Evolutionary conservation across 2,329 filamentous ascomycete genomes (phyloP), one percentile per base, ranked within the genome.

Genomic region (Paecilomyces sp.): DNA sequence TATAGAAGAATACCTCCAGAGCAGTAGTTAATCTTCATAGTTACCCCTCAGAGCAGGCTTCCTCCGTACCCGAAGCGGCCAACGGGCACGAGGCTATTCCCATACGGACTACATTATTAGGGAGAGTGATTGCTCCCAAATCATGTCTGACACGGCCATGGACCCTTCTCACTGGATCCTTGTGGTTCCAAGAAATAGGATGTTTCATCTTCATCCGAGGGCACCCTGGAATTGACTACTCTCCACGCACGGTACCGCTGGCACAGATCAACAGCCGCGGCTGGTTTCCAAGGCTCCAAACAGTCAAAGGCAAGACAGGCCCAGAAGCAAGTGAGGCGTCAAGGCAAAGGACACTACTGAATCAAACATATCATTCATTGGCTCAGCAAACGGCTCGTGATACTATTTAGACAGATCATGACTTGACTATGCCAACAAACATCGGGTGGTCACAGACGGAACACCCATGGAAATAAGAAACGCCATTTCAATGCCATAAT

Each of bases 401-500:
- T 25, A 53, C 51, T 53, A 53, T 53, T 8, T 25, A 53, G 51
- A 53, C 51, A 53, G 51, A 53, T 53, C 51, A 53, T 53, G 51
- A 53, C 51, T 53, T 53, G 51, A 53, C 51, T 53, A 53, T 53
- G 51, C 51, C 51, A 53, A 53, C 51, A 53, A 53, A 53, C 51
- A 30, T 53, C 51, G 22, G n/a, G 51, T 24, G 25, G 51, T 30
- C 51, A 51, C 41, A 54, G 56, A 41, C 47, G 18, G 53, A 36
- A 36, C 13, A 57, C 24, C 53, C 54, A 51, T 31, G 51, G 53
- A 57, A 50, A 25, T 58, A 41, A 56, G 55, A 64, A 64, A 61
- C 58, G 56, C 57, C 58, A 58, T 57, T 28, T 60, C 57, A 61
- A 62, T 62, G 62, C 58, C 52, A 59, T 61, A 63, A 52, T 56